Base-by-base conservation (phyloP, 805 yeast species). In the Ogataea allantospora region DNA sequence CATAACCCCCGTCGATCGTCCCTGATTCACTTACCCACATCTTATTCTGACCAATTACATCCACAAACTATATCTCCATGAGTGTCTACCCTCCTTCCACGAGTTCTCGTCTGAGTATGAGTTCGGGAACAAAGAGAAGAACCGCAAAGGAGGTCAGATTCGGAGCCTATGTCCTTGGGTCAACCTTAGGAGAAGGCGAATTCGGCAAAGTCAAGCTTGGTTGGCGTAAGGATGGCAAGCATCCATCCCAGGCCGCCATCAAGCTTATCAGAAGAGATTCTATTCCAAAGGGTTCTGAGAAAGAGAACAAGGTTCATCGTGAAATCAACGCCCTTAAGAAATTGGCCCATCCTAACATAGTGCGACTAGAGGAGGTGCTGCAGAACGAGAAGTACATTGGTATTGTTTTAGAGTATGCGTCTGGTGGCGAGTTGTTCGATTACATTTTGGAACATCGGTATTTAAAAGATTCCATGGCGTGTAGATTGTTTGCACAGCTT, bases 131-230 rank as follows among this genome's bases (percentile, higher is more conserved):
- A 17, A 62, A 57, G 41, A 64, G 58, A 46, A 54, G 71, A 23
- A 52, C 65, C 3, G 78, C 75, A 45, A 69, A 83, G 46, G 88
- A 83, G 56, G 81, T 83, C 14, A 74, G 95, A 26, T 89, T 93
- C 58, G 99, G 99, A 17, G 80, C 86, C 10, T 93, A 89, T 55
- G 77, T 86, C 15, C 71, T 93, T 6, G 99, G 98, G 2, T 81
- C 95, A 10, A 91, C 99, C 0, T 67, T 93, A 10, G 99, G 99
- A 22, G 96, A 93, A 65, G 99, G 99, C 33, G 99, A 93, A 58
- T 93, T 93, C 62, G 99, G 99, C 42, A 91, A 93, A 62, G 99
- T 93, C 42, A 93, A 91, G 60, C 70, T 93, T 15, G 98, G 97
- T 10, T 91, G 97, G 97, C 73, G 95, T 43, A 86, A 85, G 58